Evolutionary conservation across 2,329 filamentous ascomycete species (phyloP).

Genomic region (Cladophialophora bantiana): DNA sequence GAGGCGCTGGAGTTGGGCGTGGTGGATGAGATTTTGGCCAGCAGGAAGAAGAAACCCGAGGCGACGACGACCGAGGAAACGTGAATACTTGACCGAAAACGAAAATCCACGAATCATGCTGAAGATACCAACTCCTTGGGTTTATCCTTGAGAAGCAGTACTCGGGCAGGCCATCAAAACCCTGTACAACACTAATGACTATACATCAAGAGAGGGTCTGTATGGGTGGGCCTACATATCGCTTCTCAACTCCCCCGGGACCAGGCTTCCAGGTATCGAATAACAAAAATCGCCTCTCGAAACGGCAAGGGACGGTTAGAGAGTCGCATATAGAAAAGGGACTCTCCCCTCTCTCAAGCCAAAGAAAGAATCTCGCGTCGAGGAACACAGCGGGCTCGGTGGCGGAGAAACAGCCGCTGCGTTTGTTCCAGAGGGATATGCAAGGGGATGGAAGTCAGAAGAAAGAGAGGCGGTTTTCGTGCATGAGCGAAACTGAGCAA

Average conservation of each 20-base stretch:
- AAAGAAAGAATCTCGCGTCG: background rate
- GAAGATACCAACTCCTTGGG: background rate
- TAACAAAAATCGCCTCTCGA: background rate
- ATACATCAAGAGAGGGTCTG: background rate
- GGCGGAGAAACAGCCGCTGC: background rate
- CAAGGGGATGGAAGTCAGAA: background rate
- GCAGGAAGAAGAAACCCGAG: slow-evolving; percentile 47
- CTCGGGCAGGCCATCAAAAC: background rate
- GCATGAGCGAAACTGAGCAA: background rate
- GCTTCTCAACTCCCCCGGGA: background rate
- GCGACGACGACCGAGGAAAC: slow-evolving; percentile 18
- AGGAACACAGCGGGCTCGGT: too few relatives aligned
- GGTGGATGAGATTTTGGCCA: slow-evolving; percentile 83
- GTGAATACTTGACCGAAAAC: background rate
- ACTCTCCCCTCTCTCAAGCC: background rate
- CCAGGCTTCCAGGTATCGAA: background rate
- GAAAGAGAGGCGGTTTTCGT: background rate
- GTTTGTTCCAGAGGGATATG: background rate
- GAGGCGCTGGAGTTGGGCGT: slow-evolving; percentile 91
- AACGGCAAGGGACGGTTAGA: background rate
- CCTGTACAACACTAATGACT: background rate
- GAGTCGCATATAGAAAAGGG: background rate
- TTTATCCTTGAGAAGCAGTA: background rate
- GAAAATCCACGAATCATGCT: background rate
- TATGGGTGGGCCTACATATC: background rate